Percentiles rank a stretch among this genome's conserved stretches.
phyloP scores from a whole-genome alignment of 352 stramenopile genomes.

The Phytophthora fragariaefolia region DNA sequence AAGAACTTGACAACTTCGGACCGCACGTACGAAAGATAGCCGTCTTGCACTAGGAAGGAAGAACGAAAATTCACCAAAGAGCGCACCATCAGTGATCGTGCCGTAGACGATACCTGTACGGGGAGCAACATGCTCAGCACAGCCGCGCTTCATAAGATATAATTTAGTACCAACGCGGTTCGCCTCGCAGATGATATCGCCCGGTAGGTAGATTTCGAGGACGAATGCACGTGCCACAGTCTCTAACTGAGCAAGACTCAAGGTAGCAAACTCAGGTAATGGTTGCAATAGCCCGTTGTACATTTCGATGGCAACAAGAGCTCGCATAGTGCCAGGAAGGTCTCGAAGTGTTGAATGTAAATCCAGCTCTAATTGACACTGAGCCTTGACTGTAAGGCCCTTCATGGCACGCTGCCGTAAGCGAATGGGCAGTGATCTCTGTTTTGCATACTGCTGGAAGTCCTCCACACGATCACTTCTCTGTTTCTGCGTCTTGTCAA shows the following conservation, averaged over 20 bases:
- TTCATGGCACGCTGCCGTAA: slow-evolving; percentile 58
- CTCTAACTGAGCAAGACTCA: slow-evolving; percentile 58
- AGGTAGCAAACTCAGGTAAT: slow-evolving; percentile 43
- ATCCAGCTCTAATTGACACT: slow-evolving; percentile 52
- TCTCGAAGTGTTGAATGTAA: slow-evolving; percentile 52
- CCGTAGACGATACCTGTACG: slow-evolving; percentile 49
- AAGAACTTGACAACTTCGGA: slow-evolving; percentile 69
- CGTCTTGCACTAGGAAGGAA: slow-evolving; percentile 57
- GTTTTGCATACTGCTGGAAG: slow-evolving; percentile 77
- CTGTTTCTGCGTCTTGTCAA: slow-evolving; percentile 66
- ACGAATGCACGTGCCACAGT: slow-evolving; percentile 51
- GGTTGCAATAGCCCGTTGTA: slow-evolving; percentile 44
- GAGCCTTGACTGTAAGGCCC: slow-evolving; percentile 59
- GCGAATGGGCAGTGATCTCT: slow-evolving; percentile 45
- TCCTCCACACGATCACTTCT: slow-evolving; percentile 58
- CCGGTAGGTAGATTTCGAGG: slow-evolving; percentile 71
- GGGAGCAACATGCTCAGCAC: slow-evolving; percentile 52
- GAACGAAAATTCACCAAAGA: slow-evolving; percentile 75
- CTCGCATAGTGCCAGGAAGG: slow-evolving; percentile 44
- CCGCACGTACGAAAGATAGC: slow-evolving; percentile 52
- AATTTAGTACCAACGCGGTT: slow-evolving; percentile 50
- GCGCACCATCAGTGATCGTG: slow-evolving; percentile 30
- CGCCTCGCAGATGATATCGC: slow-evolving; percentile 64
- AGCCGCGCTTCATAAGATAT: slow-evolving; percentile 58
- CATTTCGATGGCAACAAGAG: slow-evolving; percentile 62